These are phyloP conservation scores for Alternaria arbusti DNA, from an alignment of 2,329 filamentous ascomycete species.

Conservation along the genomic window DNA sequence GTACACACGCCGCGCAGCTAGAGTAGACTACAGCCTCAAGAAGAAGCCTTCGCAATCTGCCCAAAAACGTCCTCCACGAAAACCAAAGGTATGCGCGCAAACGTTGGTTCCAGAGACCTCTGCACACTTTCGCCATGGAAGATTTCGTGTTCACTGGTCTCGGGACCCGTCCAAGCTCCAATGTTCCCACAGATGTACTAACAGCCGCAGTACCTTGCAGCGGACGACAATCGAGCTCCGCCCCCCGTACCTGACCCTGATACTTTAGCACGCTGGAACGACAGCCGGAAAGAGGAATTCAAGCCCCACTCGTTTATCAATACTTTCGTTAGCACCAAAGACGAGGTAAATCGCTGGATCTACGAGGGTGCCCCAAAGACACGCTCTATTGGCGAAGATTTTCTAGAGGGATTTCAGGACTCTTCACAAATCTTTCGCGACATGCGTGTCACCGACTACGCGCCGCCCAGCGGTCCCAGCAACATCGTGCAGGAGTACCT, in stretches of 20 bases:
- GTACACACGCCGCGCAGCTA: slow-evolving; percentile 1
- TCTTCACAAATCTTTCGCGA: not conserved
- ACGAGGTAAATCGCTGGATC: slow-evolving; percentile 21
- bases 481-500: slow-evolving; percentile 47
- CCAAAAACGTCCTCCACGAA: not conserved
- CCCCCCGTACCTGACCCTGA: not conserved
- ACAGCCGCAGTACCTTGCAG: slow-evolving; percentile 3
- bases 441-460: slow-evolving; percentile 30
- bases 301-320: slow-evolving; percentile 8
- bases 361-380: slow-evolving; percentile 9
- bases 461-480: slow-evolving; percentile 27
- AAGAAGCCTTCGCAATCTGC: not conserved
- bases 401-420: not conserved
- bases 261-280: slow-evolving; percentile 4
- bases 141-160: not conserved
- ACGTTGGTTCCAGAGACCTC: not conserved
- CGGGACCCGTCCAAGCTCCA: not conserved
- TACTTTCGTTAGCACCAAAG: slow-evolving; percentile 17
- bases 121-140: too few relatives aligned
- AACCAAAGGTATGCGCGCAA: not conserved
- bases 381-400: not conserved
- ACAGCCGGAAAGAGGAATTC: slow-evolving; percentile 4
- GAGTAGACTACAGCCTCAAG: slow-evolving; percentile 12
- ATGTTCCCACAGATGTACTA: not conserved
- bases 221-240: not conserved